phyloP scores from a whole-genome alignment of 1,284 basidiomycete species.

The Ustilago lituana region DNA sequence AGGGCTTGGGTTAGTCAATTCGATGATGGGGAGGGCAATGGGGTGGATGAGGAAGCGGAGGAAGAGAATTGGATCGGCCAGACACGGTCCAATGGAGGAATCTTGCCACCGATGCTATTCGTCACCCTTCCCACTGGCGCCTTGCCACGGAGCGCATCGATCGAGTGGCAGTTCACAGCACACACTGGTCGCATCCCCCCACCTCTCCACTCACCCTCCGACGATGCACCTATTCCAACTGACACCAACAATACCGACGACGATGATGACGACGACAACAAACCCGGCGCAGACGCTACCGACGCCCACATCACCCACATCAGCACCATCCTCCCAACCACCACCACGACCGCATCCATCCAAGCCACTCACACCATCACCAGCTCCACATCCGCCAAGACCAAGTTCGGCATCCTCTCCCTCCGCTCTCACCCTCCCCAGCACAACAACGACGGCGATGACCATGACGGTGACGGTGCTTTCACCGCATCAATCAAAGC shows the following conservation, averaged over 20 bases:
- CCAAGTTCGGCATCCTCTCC: slow-evolving; percentile 30
- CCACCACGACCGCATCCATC: not conserved
- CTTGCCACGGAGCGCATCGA: slow-evolving; percentile 49
- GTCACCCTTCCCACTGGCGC: slow-evolving; percentile 31
- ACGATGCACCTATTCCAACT: too few species aligned
- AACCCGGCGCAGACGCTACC: slow-evolving; percentile 26
- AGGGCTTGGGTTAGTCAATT: slow-evolving; percentile 17
- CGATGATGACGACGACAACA: slow-evolving; percentile 47
- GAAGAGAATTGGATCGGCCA: slow-evolving; percentile 24
- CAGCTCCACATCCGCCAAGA: slow-evolving; percentile 6
- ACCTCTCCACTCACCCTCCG: not conserved
- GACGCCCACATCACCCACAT: slow-evolving; percentile 6
- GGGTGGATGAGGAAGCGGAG: slow-evolving; percentile 21
- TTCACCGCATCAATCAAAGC: slow-evolving; percentile 1
- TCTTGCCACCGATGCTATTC: slow-evolving; percentile 48
- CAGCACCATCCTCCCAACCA: not conserved
- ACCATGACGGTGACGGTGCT: not conserved
- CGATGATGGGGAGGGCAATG: not conserved
- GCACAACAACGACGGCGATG: not conserved
- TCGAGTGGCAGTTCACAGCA: slow-evolving; percentile 65
- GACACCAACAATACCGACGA: too few species aligned
- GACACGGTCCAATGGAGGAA: not conserved
- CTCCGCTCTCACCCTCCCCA: not conserved
- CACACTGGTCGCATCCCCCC: slow-evolving; percentile 49
- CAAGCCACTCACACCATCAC: slow-evolving; percentile 18